These are phyloP conservation scores for Cymbidium sinense DNA, from an alignment of 106 monocot genomes.

Conservation along the genomic window DNA sequence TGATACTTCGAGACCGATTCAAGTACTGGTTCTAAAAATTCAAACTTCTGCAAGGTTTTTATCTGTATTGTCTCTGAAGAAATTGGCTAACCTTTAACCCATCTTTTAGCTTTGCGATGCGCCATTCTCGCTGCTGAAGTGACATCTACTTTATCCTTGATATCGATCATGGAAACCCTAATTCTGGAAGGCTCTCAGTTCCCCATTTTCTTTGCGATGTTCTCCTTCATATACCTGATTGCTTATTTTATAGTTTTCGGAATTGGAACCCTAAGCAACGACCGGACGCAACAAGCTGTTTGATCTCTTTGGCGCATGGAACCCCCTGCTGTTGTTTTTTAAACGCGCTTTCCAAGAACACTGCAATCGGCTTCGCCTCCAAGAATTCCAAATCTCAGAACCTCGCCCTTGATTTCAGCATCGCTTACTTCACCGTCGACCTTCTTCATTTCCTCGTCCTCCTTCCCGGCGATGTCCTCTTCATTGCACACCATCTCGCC, in stretches of 20 bases:
- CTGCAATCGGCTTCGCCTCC: conserved; percentile 36
- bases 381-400: conserved; percentile 52
- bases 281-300: conserved; percentile 77
- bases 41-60: too few relatives aligned
- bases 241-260: conserved; percentile 59
- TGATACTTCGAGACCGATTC: too few relatives aligned
- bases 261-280: conserved; percentile 59
- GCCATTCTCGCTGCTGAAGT: too few relatives aligned
- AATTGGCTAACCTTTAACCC: too few relatives aligned
- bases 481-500: conserved; percentile 95
- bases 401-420: conserved; percentile 82
- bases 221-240: conserved; percentile 45
- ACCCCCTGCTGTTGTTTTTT: conserved; percentile 56
- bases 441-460: conserved; percentile 78
- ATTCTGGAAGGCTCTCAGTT: conserved; percentile 22
- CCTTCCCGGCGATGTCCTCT: conserved; percentile 62
- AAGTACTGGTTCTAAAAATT: too few relatives aligned
- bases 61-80: too few relatives aligned
- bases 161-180: conserved; percentile 25
- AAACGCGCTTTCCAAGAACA: conserved; percentile 23
- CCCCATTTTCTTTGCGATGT: conserved; percentile 48
- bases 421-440: conserved; percentile 78
- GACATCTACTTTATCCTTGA: neutral
- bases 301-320: conserved; percentile 73
- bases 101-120: too few relatives aligned